Evolutionary conservation across 495 filamentous ascomycete species (phyloP).

Genomic region (Penicillium mononematosum): DNA sequence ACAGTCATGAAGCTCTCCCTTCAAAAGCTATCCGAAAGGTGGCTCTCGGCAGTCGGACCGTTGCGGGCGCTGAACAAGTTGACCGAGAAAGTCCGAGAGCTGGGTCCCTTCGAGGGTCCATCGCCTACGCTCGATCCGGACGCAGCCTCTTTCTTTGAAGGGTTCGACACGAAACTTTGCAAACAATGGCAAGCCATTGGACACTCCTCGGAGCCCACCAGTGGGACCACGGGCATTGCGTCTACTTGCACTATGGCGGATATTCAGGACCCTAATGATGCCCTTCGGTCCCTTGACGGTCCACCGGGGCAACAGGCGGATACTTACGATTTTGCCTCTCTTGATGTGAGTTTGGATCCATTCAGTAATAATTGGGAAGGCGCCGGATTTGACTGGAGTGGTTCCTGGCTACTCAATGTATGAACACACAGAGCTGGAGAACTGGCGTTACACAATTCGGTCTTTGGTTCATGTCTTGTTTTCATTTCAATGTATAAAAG

Average conservation of each 20-base stretch:
- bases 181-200: constrained; percentile 30
- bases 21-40: constrained; percentile 32
- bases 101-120: constrained; percentile 20
- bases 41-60: constrained; percentile 32
- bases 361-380: constrained; percentile 32
- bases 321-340: constrained; percentile 14
- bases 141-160: constrained; percentile 29
- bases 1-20: constrained; percentile 34
- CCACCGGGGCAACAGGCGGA: constrained; percentile 17
- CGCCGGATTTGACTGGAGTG: constrained; percentile 33
- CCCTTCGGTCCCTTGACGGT: constrained; percentile 13
- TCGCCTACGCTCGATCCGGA: constrained; percentile 23
- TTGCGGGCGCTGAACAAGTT: constrained; percentile 30
- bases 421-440: not conserved
- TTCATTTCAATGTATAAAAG: not conserved
- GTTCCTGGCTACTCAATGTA: constrained; percentile 30
- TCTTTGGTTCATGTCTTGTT: not conserved
- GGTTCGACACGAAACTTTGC: constrained; percentile 28
- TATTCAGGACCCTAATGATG: constrained; percentile 17
- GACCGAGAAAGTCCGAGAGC: constrained; percentile 30
- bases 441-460: not conserved
- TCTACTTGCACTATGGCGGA: constrained; percentile 27
- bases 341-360: constrained; percentile 22
- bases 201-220: constrained; percentile 17
- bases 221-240: not conserved